Evolutionary conservation across 1,284 basidiomycete species (phyloP), one percentile per base, ranked within the genome.

Genomic region (Entoloma clypeatum): DNA sequence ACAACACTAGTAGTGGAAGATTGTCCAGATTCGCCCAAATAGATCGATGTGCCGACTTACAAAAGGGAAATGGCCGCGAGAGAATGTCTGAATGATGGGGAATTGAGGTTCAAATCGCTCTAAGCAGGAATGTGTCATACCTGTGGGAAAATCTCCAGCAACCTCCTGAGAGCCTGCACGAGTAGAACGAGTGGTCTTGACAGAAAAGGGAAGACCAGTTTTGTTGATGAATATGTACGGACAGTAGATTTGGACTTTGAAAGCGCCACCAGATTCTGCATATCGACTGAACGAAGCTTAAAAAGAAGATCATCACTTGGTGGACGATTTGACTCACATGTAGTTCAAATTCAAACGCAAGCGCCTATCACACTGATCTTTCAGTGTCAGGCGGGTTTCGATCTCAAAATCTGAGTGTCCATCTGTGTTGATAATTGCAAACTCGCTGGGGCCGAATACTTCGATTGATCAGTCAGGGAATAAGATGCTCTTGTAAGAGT

Each of bases 361-460:
- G 63, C 90, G 94, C 28, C 87, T 74, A 36, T 85, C 86, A 34
- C 75, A 72, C 26, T 75, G 65, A 62, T 99, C 96, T 6, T 83
- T 74, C 27, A 99, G 64, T 16, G 76, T 75, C 23, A 97, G 63
- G 11, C 71, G 72, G 37, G 76, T 77, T 57, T 97, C 93, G 23
- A 85, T 73, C 36, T 90, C 86, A 50, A 95, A 91, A 61, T 96
- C 93, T 14, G 94, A 90, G 43, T 88, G 82, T 31, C 85, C 86
- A 58, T 97, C 92, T 4, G 91, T 92, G 52, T 94, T 96, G 66
- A 99, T 95, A 62, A 99, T 98, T 2, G 92, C 86, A 55, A 98
- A 99, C 50, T 99, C 95, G 61, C 92, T 95, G n/a, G 92, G 87
- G 54, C 89, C 89, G 72, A 92, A 94, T n/a, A 81, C 90, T 86